Evolutionary conservation across 768 basidiomycete genomes (phyloP), one percentile per base, ranked within the genome.

Genomic region (Tylopilus felleus): DNA sequence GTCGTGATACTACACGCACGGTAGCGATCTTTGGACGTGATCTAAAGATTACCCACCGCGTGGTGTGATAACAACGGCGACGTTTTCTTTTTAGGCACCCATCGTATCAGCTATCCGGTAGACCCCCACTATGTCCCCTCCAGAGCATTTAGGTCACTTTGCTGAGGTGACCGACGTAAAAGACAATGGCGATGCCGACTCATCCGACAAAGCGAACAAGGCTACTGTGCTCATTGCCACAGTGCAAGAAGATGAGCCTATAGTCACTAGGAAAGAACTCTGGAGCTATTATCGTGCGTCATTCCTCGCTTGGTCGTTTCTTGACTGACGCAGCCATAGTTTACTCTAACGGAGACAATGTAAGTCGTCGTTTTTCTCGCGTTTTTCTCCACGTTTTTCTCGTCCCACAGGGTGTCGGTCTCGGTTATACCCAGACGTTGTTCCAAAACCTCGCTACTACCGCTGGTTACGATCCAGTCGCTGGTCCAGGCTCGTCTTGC

Each of bases 341-440:
- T 53, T 90, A 90, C 63, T 88, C 84, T 70, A 92, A 90, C 53
- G 89, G 88, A 49, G 82, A 90, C 58, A 90, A 88, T 68, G 86
- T 87, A 59, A n/a, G 77, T 4, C 17, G 14, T 40, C 22, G 13
- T 36, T 12, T 5, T n/a, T 45, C 8, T 33, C n/a, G 16, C 39
- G 4, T 4, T 9, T 5, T 43, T 31, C 17, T 14, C 33, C 23
- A 13, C 33, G 8, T 5, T 45, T 17, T 54, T 41, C 29, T 22
- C 19, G 22, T 27, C 27, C 33, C 59, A 89, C 59, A 89, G 84
- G 85, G 88, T 45, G 84, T 86, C 19, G 86, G 86, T 29, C 86
- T 77, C 19, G 79, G 79, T 56, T 92, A 82, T 66, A 83, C 86
- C 13, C 79, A 84, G 76, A 91, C 87, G 0, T 63, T 83, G 19